phyloP scores from a whole-genome alignment of 495 filamentous ascomycete genomes.

The Neurospora sublineolata region DNA sequence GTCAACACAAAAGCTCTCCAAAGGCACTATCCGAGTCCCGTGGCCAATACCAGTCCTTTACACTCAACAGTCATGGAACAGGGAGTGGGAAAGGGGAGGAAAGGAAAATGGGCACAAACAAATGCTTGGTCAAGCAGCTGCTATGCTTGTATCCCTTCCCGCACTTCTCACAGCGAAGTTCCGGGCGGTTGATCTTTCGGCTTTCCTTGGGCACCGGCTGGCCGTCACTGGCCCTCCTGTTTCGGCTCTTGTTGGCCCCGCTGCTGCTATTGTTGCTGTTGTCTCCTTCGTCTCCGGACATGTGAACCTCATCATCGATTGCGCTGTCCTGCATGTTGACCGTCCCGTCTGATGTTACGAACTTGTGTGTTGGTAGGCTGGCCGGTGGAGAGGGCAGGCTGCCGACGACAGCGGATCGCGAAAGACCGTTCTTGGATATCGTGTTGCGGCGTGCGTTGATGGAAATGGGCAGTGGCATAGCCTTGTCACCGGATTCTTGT shows the following conservation, averaged over 20 bases:
- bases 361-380: slow-evolving; percentile 34
- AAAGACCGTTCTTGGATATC: slow-evolving; percentile 34
- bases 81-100: slow-evolving; percentile 31
- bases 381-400: slow-evolving; percentile 47
- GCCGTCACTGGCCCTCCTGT: slow-evolving; percentile 78
- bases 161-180: slow-evolving; percentile 94
- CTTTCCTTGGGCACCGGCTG: slow-evolving; percentile 65
- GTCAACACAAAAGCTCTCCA: slow-evolving; percentile 27
- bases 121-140: slow-evolving; percentile 99
- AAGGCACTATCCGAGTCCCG: slow-evolving; percentile 9
- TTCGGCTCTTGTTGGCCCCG: slow-evolving; percentile 54
- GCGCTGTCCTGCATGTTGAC: slow-evolving; percentile 41
- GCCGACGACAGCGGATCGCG: slow-evolving; percentile 35
- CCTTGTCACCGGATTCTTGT: slow-evolving; percentile 47
- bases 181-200: slow-evolving; percentile 61
- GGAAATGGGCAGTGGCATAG: slow-evolving; percentile 39
- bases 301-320: slow-evolving; percentile 46
- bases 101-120: slow-evolving; percentile 73
- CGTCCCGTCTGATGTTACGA: slow-evolving; percentile 26
- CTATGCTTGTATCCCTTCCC: slow-evolving; percentile 99
- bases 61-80: slow-evolving; percentile 20
- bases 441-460: slow-evolving; percentile 38
- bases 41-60: slow-evolving; percentile 7
- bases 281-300: slow-evolving; percentile 47
- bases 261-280: slow-evolving; percentile 48